A percentile compares a stretch with the other conserved stretches of the same genome.
phyloP scores from a whole-genome alignment of 768 basidiomycete species.

The Cystofilobasidium macerans region DNA sequence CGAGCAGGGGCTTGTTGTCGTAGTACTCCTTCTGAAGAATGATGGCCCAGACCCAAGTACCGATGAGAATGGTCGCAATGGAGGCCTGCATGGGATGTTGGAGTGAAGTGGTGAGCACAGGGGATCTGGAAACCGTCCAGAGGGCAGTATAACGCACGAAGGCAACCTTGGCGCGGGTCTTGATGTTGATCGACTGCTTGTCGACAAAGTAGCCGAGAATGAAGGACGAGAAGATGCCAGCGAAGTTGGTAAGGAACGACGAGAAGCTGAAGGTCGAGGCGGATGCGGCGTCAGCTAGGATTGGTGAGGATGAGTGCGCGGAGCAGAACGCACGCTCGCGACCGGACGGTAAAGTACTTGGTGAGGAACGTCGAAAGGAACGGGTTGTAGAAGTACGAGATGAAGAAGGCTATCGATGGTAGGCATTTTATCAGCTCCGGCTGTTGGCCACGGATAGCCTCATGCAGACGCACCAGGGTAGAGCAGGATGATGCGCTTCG shows the following conservation, averaged over 20 bases:
- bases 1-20: neutral
- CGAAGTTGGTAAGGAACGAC: conserved; percentile 33
- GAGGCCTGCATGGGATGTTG: neutral
- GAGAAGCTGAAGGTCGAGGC: conserved; percentile 18
- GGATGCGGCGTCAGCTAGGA: conserved; percentile 23
- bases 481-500: conserved; percentile 9
- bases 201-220: conserved; percentile 32
- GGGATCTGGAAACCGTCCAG: too few relatives aligned
- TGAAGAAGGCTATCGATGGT: conserved; percentile 16
- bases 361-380: conserved; percentile 13
- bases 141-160: neutral
- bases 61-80: conserved; percentile 26
- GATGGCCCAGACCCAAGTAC: conserved; percentile 33
- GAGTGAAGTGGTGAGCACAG: too few relatives aligned
- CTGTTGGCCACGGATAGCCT: neutral
- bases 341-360: conserved; percentile 16
- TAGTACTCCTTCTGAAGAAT: conserved; percentile 29
- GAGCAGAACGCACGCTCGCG: conserved; percentile 1
- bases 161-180: conserved; percentile 18
- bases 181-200: conserved; percentile 18
- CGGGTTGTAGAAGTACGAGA: conserved; percentile 17
- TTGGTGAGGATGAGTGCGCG: too few relatives aligned
- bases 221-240: conserved; percentile 33
- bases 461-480: too few relatives aligned
- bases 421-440: too few relatives aligned